These are phyloP conservation scores for Pyrenochaeta sp. DNA, from an alignment of 2,329 filamentous ascomycete genomes.

Conservation along the genomic window DNA sequence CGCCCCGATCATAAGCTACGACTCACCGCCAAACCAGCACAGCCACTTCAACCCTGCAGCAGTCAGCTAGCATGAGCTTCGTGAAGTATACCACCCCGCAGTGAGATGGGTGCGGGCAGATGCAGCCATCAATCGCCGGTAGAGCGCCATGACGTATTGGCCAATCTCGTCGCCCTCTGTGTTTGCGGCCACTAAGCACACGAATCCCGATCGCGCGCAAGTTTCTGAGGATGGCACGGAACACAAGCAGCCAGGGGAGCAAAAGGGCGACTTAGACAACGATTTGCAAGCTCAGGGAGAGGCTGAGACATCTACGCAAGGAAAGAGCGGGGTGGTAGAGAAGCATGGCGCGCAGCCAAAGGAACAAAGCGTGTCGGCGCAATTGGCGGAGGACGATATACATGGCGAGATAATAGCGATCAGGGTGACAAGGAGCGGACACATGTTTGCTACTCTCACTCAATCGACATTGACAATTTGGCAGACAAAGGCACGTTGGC, in stretches of 20 bases:
- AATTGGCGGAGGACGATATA: slow-evolving; percentile 43
- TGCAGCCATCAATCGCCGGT: slow-evolving; percentile 46
- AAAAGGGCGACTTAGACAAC: slow-evolving; percentile 24
- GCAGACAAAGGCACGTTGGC: slow-evolving; percentile 83
- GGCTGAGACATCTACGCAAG: slow-evolving; percentile 15
- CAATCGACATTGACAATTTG: slow-evolving; percentile 87
- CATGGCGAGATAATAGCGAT: slow-evolving; percentile 77
- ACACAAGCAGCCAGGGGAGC: slow-evolving; percentile 27
- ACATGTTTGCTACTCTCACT: slow-evolving; percentile 88
- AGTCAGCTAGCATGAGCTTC: slow-evolving; percentile 32
- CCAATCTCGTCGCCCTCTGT: slow-evolving; percentile 84
- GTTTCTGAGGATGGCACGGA: slow-evolving; percentile 68
- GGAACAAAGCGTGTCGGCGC: slow-evolving; percentile 9
- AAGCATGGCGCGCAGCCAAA: slow-evolving; percentile 8
- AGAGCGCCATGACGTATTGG: slow-evolving; percentile 79
- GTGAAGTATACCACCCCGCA: slow-evolving; percentile 30
- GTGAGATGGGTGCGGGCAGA: slow-evolving; percentile 47
- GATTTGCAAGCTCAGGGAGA: slow-evolving; percentile 14
- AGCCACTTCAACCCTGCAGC: slow-evolving; percentile 35
- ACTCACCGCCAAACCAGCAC: slow-evolving; percentile 27
- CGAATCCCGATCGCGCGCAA: slow-evolving; percentile 61
- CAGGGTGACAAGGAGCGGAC: slow-evolving; percentile 78
- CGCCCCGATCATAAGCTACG: slow-evolving; percentile 12
- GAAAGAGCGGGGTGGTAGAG: slow-evolving; percentile 18
- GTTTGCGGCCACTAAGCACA: slow-evolving; percentile 78